Evolutionary conservation across 129 eudicot genomes (phyloP).

Genomic region (Chrysanthemum lavandulifolium): DNA sequence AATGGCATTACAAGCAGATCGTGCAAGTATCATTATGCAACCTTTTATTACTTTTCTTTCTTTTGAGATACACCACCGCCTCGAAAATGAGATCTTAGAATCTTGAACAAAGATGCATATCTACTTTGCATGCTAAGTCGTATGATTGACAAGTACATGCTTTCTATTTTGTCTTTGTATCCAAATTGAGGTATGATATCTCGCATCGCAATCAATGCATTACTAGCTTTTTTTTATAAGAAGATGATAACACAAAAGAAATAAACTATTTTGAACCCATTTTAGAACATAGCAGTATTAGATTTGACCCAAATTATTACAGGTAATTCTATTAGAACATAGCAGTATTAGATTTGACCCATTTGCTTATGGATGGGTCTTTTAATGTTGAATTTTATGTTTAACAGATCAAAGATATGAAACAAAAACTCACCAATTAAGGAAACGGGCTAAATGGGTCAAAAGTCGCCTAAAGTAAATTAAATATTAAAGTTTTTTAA

Average conservation of each 20-base stretch:
- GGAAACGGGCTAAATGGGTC: no score
- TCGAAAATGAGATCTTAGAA: neutral
- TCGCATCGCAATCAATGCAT: slow-evolving; percentile 1
- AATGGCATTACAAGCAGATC: slow-evolving; percentile 89
- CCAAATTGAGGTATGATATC: slow-evolving; percentile 4
- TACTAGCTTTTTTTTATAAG: neutral
- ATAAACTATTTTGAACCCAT: slow-evolving; percentile 4
- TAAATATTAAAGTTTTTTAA: no score
- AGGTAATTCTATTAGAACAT: no score
- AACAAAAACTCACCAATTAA: no score
- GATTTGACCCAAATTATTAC: no score
- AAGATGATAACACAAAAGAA: neutral
- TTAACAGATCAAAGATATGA: no score
- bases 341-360: no score
- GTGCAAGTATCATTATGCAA: slow-evolving; percentile 44
- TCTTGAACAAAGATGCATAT: neutral
- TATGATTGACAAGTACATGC: neutral
- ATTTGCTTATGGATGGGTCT: no score
- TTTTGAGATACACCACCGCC: neutral
- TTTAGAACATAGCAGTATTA: no score
- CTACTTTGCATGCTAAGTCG: neutral
- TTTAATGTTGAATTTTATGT: no score
- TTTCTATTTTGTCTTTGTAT: neutral
- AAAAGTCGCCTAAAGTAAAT: no score
- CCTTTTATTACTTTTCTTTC: neutral